phyloP scores from a whole-genome alignment of 2,329 filamentous ascomycete species.

The Cladophialophora exuberans region DNA sequence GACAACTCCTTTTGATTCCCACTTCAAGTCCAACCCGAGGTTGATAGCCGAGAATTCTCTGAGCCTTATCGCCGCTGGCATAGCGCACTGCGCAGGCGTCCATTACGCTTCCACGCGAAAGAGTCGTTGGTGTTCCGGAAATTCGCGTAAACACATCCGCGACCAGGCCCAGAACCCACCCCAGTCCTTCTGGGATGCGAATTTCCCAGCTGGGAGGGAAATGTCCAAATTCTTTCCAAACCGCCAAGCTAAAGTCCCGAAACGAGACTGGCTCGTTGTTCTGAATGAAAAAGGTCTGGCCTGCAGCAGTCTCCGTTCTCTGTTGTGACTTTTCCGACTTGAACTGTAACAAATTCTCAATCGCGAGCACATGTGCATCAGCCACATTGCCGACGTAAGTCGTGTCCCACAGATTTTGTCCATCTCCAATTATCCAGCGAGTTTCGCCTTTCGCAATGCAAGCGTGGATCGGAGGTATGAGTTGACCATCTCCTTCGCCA shows the following conservation, averaged over 20 bases:
- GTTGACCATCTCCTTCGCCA: slow-evolving; percentile 47
- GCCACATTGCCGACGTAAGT: slow-evolving; percentile 49
- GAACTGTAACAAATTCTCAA: slow-evolving; percentile 45
- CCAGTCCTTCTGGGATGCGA: slow-evolving; percentile 52
- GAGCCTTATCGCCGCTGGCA: slow-evolving; percentile 57
- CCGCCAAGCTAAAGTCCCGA: slow-evolving; percentile 48
- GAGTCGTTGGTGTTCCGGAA: slow-evolving; percentile 47
- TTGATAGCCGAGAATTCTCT: slow-evolving; percentile 55
- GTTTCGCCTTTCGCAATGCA: slow-evolving; percentile 49
- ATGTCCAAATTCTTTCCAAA: slow-evolving; percentile 56
- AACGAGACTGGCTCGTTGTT: slow-evolving; percentile 52
- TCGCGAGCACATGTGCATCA: slow-evolving; percentile 50
- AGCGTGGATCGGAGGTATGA: slow-evolving; percentile 48
- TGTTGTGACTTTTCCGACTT: slow-evolving; percentile 33
- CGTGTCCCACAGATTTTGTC: slow-evolving; percentile 49
- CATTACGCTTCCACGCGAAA: slow-evolving; percentile 58
- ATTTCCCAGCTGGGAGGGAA: slow-evolving; percentile 52
- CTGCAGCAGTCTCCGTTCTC: slow-evolving; percentile 38
- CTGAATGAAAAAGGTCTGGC: slow-evolving; percentile 51
- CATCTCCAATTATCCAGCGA: slow-evolving; percentile 46
- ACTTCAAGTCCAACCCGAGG: slow-evolving; percentile 56
- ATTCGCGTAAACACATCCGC: slow-evolving; percentile 54
- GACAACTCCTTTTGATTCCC: slow-evolving; percentile 54
- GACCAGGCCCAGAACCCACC: slow-evolving; percentile 51
- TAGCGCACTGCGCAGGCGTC: slow-evolving; percentile 60